These are phyloP conservation scores for Vigna trinervia DNA, from an alignment of 306 rosid genomes.

Conservation along the genomic window DNA sequence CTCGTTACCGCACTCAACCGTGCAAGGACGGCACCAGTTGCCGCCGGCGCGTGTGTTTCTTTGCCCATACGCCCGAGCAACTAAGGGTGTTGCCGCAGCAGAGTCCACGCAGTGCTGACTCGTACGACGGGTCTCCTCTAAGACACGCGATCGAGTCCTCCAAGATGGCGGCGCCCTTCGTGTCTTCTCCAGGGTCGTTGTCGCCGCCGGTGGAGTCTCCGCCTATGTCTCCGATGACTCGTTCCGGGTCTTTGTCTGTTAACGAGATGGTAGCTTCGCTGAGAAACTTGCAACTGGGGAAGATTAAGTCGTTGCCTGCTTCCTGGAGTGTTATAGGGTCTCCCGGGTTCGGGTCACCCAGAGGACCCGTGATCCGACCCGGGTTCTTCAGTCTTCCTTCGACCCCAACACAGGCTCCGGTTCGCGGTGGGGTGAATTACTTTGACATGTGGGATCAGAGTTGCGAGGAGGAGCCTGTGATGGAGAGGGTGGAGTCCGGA, in stretches of 20 bases:
- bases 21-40: constrained; percentile 90
- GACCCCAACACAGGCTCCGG: constrained; percentile 67
- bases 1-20: constrained; percentile 93
- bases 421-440: constrained; percentile 45
- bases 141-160: constrained; percentile 59
- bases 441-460: constrained; percentile 59
- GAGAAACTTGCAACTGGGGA: constrained; percentile 73
- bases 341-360: constrained; percentile 66
- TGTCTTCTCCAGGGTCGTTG: constrained; percentile 54
- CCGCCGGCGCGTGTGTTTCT: constrained; percentile 82
- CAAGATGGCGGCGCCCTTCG: constrained; percentile 43
- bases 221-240: constrained; percentile 72
- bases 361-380: constrained; percentile 71
- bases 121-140: constrained; percentile 75
- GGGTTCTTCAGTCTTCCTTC: constrained; percentile 78
- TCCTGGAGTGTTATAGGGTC: constrained; percentile 66
- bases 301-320: constrained; percentile 65
- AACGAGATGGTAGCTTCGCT: constrained; percentile 70
- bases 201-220: constrained; percentile 79
- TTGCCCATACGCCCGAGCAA: constrained; percentile 94
- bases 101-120: constrained; percentile 64
- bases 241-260: constrained; percentile 52
- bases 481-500: constrained; percentile 97
- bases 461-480: constrained; percentile 77
- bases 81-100: constrained; percentile 79